Evolutionary conservation across 2,329 filamentous ascomycete genomes (phyloP).

Genomic region (Botryotinia narcissicola): DNA sequence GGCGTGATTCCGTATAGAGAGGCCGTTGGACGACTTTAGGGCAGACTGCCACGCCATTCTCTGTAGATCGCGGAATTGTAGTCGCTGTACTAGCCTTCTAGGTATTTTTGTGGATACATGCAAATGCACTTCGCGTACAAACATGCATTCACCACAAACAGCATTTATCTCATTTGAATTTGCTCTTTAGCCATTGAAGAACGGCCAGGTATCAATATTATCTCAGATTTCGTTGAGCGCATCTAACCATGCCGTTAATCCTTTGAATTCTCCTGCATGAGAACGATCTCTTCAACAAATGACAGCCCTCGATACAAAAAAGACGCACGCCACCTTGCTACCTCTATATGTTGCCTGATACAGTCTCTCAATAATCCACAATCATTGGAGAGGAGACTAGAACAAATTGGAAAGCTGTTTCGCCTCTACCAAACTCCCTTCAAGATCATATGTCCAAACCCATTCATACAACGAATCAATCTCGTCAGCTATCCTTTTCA

Average conservation of each 20-base stretch:
- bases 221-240: neutral
- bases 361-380: neutral
- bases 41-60: neutral
- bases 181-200: neutral
- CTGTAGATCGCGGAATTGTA: neutral
- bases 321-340: neutral
- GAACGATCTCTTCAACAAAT: neutral
- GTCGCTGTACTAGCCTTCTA: neutral
- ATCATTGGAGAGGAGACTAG: neutral
- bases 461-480: constrained; percentile 37
- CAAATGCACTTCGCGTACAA: neutral
- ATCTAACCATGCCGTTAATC: neutral
- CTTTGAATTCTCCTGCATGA: neutral
- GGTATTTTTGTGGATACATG: neutral
- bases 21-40: neutral
- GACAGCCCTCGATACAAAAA: neutral
- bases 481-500: constrained; percentile 39
- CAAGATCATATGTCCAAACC: constrained; percentile 39
- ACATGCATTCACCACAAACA: neutral
- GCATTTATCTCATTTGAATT: neutral
- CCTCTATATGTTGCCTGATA: neutral
- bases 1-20: neutral
- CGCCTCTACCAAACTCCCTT: constrained; percentile 40
- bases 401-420: constrained; percentile 13
- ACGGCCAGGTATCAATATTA: neutral